Percentiles rank a stretch among this genome's conserved stretches.
These are phyloP conservation scores for Saccharomycopsis babjevae DNA, from an alignment of 805 yeast genomes.

Conservation along the genomic window DNA sequence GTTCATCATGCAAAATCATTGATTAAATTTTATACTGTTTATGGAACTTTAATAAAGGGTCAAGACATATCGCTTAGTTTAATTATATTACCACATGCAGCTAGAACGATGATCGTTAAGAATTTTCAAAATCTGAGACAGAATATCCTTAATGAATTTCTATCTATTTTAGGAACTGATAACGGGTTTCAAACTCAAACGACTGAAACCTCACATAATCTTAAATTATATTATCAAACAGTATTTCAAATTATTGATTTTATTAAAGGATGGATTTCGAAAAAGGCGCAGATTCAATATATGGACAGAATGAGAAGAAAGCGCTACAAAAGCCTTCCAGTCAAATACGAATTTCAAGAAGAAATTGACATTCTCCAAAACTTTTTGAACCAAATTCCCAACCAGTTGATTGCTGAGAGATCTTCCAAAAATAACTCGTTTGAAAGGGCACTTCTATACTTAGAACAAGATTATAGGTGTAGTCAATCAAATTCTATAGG, in stretches of 20 bases:
- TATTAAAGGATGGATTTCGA: constrained; percentile 62
- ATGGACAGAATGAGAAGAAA: constrained; percentile 22
- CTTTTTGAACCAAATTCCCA: constrained; percentile 50
- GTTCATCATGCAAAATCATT: constrained; percentile 24
- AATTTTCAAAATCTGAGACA: constrained; percentile 30
- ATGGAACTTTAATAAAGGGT: constrained; percentile 54
- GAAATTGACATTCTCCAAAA: constrained; percentile 30
- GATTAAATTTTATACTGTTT: constrained; percentile 44
- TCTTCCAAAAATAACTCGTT: constrained; percentile 77
- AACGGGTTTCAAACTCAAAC: constrained; percentile 28
- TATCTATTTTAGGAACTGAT: constrained; percentile 43
- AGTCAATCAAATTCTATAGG: constrained; percentile 16
- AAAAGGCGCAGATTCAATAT: constrained; percentile 27
- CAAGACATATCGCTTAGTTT: constrained; percentile 62
- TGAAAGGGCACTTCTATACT: constrained; percentile 77
- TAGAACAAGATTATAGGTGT: constrained; percentile 64
- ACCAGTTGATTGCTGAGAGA: constrained; percentile 60
- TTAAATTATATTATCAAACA: constrained; percentile 58
- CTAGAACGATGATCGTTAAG: constrained; percentile 50
- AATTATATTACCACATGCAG: constrained; percentile 67
- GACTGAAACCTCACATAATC: constrained; percentile 47
- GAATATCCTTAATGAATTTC: constrained; percentile 49
- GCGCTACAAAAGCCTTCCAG: constrained; percentile 13
- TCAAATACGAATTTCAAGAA: constrained; percentile 20
- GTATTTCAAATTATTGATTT: constrained; percentile 76